Evolutionary conservation across 2,329 filamentous ascomycete genomes (phyloP).

Genomic region (Huntiella bhutanensis): DNA sequence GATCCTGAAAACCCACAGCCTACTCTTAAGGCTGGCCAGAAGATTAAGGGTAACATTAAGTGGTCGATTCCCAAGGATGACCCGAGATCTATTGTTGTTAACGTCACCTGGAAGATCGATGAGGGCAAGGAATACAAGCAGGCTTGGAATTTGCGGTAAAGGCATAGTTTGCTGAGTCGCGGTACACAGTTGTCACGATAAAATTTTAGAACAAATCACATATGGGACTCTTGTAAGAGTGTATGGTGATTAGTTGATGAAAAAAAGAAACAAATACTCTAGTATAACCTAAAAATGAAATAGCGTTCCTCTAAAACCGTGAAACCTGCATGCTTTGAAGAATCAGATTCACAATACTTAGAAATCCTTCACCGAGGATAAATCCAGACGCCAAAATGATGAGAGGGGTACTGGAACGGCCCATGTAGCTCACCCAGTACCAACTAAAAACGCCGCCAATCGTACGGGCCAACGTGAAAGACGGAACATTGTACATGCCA

Average conservation of each 20-base stretch:
- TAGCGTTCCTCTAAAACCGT: no score
- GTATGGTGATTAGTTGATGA: neutral
- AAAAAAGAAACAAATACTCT: neutral
- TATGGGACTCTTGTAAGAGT: neutral
- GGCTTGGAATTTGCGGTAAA: conserved; percentile 26
- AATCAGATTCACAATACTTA: conserved; percentile 77
- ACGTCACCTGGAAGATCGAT: conserved; percentile 38
- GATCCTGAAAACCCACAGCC: conserved; percentile 33
- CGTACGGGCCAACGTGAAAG: conserved; percentile 77
- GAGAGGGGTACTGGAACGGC: conserved; percentile 48
- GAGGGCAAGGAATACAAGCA: conserved; percentile 25
- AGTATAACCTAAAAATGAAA: conserved; percentile 33
- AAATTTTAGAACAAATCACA: neutral
- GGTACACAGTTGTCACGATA: neutral
- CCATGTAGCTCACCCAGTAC: conserved; percentile 48
- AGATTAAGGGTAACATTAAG: conserved; percentile 46
- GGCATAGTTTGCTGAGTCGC: neutral
- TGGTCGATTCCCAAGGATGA: conserved; percentile 54
- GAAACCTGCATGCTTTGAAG: conserved; percentile 62
- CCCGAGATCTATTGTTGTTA: conserved; percentile 47
- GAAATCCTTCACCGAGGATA: conserved; percentile 77
- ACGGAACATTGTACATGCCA: conserved; percentile 95
- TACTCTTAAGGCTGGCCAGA: conserved; percentile 32
- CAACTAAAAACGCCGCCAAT: conserved; percentile 57
- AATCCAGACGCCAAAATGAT: conserved; percentile 81